A percentile compares a stretch with the other conserved stretches of the same genome.
phyloP scores from a whole-genome alignment of 441 rosid genomes.

The Pelargonium cotyledonis region DNA sequence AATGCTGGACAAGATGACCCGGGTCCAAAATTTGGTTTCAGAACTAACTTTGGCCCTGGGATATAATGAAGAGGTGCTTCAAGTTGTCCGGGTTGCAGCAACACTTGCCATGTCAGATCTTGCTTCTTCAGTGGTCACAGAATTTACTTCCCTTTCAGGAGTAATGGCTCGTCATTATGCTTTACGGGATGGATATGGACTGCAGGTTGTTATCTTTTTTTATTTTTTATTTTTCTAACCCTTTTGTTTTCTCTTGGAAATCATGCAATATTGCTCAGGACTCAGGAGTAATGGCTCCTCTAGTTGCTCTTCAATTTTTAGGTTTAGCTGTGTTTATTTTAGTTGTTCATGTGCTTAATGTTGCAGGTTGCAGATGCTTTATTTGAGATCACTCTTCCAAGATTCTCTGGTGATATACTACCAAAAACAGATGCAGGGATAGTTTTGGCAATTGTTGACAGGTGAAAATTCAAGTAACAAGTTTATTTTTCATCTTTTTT shows the following conservation, averaged over 20 bases:
- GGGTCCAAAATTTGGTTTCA: constrained; percentile 50
- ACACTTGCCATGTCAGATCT: constrained; percentile 96
- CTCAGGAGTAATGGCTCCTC: too few species aligned
- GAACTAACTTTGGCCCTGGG: constrained; percentile 50
- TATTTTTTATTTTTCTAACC: constrained; percentile 4
- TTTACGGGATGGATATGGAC: constrained; percentile 79
- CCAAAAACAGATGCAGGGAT: constrained; percentile 83
- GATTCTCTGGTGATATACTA: constrained; percentile 83
- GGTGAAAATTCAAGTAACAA: constrained; percentile 40
- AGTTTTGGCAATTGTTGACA: constrained; percentile 85
- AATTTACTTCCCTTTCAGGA: constrained; percentile 88
- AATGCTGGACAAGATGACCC: constrained; percentile 76
- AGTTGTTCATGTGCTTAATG: constrained; percentile 13
- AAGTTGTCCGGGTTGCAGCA: constrained; percentile 64
- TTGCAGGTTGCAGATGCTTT: constrained; percentile 86
- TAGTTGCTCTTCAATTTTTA: not conserved
- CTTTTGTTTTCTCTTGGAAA: too few species aligned
- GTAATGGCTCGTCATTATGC: constrained; percentile 97
- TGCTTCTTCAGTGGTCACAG: constrained; percentile 87
- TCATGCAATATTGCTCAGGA: too few species aligned
- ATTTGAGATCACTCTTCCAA: constrained; percentile 78
- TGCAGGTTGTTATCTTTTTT: constrained; percentile 48
- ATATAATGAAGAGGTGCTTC: constrained; percentile 45
- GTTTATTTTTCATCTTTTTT: not conserved
- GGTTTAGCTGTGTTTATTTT: constrained; percentile 1